These are phyloP conservation scores for cucumber (Cucumis sativus) DNA, from an alignment of 306 rosid species.

Conservation along the genomic window DNA sequence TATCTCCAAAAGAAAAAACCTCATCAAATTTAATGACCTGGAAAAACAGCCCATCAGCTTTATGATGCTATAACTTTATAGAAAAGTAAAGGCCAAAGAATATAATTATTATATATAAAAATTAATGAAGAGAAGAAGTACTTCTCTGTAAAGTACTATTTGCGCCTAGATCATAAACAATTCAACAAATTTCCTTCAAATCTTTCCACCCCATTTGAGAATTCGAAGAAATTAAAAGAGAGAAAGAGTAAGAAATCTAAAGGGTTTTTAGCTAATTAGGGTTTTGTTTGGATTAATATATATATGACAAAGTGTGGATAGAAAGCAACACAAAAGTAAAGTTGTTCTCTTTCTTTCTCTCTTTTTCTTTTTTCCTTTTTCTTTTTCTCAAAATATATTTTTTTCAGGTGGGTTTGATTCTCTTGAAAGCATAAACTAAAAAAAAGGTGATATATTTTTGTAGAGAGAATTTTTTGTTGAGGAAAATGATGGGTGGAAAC, in stretches of 20 bases:
- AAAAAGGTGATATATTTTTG: not conserved
- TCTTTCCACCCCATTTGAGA: not conserved
- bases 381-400: not conserved
- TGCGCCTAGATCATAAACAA: not conserved
- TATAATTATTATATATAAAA: not conserved
- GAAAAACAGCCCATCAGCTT: conserved; percentile 1
- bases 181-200: not conserved
- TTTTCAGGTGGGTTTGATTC: conserved; percentile 8
- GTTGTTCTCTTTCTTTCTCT: not conserved
- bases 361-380: not conserved
- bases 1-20: not conserved
- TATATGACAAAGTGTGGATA: conserved; percentile 6
- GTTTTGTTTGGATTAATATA: not conserved
- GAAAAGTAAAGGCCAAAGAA: not conserved
- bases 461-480: not conserved
- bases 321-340: conserved; percentile 9
- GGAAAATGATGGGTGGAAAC: conserved; percentile 11
- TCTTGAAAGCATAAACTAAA: not conserved
- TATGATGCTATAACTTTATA: not conserved
- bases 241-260: not conserved
- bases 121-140: not conserved
- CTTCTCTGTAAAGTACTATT: not conserved
- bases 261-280: not conserved
- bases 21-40: not conserved
- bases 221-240: not conserved